Base-by-base conservation (phyloP, 1,139 yeast genomes). In the Scheffersomyces lignicola region DNA sequence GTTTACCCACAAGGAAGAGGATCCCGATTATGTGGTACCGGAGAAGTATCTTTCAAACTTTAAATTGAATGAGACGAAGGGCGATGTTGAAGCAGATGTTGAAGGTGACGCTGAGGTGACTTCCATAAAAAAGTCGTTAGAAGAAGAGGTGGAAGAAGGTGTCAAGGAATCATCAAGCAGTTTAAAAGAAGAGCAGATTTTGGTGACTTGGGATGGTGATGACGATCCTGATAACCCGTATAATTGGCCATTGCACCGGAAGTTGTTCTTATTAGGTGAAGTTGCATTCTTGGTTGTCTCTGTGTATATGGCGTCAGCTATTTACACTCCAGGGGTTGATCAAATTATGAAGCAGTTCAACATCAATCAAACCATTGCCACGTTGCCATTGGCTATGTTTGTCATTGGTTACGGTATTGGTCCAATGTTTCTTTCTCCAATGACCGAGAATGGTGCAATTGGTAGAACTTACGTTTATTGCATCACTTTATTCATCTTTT, bases 331-430 rank as follows among this genome's bases (percentile, higher is more conserved):
- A 1, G 62, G 62, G 14, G 36, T 56, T 10, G 56, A 53, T 8
- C 48, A 62, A 18, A 52, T 80, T 29, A 59, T 63, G 49, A 54
- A 56, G 14, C 69, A 73, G 18, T 75, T 76, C 39, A 44, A 54
- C n/a, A 60, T 73, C 2, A 54, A 69, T n/a, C 58, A 60, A 34
- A 69, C 66, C 9, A 63, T 61, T 3, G 73, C 79, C 0, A 58
- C 69, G 1, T 53, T 79, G 7, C 77, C 78, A 4, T 57, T 61
- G 29, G 39, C 62, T 5, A 35, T 58, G 33, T 61, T 50, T 44
- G 78, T 78, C 10, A 42, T 77, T 14, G 84, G 82, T 1, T 78
- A 76, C 44, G 83, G 81, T 17, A 31, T 73, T 21, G 81, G 81
- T 0, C 82, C 81, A 10, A 56, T 76, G 63, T 41, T 76, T 1